Evolutionary conservation across 2,329 filamentous ascomycete species (phyloP).

Genomic region (Claviceps humidiphila): DNA sequence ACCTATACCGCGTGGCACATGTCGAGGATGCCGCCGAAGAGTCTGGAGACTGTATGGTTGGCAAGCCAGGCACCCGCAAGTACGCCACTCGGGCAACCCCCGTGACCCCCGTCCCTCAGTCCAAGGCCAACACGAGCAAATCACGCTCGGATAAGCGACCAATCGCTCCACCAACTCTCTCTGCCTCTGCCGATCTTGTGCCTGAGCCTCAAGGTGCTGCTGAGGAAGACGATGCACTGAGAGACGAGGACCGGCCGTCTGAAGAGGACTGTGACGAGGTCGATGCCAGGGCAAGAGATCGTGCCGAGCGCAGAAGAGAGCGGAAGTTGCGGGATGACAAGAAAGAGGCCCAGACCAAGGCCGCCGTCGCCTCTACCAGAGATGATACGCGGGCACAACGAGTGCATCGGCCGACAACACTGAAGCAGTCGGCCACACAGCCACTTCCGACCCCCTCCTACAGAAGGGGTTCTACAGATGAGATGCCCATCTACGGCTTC

Average conservation of each 20-base stretch:
- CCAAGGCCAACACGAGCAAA: conserved; percentile 39
- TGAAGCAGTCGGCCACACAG: conserved; percentile 20
- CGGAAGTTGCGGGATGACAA: conserved; percentile 14
- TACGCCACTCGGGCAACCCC: conserved; percentile 37
- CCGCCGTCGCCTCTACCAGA: conserved; percentile 5
- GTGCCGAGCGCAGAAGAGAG: conserved; percentile 18
- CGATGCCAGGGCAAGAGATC: conserved; percentile 12
- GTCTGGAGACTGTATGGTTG: conserved; percentile 27
- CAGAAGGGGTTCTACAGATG: conserved; percentile 20
- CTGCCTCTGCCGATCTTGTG: conserved; percentile 22
- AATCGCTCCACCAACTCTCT: conserved; percentile 22
- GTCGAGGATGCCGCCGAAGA: conserved; percentile 39
- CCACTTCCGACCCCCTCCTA: conserved; percentile 18
- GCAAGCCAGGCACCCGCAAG: conserved; percentile 24
- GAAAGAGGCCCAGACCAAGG: conserved; percentile 2
- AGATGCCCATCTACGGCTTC: conserved; percentile 22
- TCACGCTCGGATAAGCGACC: conserved; percentile 26
- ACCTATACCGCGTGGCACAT: conserved; percentile 25
- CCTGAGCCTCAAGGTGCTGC: conserved; percentile 29
- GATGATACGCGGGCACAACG: conserved; percentile 15
- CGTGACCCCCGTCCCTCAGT: conserved; percentile 16
- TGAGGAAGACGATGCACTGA: conserved; percentile 14
- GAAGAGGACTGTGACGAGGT: conserved; percentile 11
- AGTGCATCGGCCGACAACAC: conserved; percentile 17
- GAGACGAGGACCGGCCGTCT: conserved; percentile 9